These are phyloP conservation scores for Solanum dulcamara DNA, from an alignment of 257 asterid genomes.

Conservation along the genomic window DNA sequence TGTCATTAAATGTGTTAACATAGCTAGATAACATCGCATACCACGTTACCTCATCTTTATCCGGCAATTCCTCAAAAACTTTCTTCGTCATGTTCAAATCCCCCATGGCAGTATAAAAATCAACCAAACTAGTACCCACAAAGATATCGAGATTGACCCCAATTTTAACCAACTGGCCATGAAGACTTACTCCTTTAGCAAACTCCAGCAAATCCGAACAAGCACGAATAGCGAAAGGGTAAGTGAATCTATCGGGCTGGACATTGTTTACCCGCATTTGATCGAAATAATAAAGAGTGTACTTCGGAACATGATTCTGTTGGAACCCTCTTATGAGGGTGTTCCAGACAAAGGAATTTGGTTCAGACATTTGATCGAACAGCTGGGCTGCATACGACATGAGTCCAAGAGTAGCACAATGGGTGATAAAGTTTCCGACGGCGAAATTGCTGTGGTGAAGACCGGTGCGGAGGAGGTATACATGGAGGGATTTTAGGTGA, in stretches of 20 bases:
- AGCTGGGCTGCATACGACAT: conserved; percentile 5
- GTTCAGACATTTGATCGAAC: conserved; percentile 9
- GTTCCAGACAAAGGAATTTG: conserved; percentile 15
- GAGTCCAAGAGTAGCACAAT: background rate
- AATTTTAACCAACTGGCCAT: conserved; percentile 7
- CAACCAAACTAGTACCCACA: conserved; percentile 9
- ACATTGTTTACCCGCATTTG: background rate
- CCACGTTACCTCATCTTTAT: conserved; percentile 8
- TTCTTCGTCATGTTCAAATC: background rate
- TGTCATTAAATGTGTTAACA: background rate
- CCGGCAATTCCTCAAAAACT: conserved; percentile 4
- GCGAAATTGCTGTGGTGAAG: conserved; percentile 7
- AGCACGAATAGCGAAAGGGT: conserved; percentile 8
- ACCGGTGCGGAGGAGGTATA: background rate
- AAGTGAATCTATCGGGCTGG: conserved; percentile 4
- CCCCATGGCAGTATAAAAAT: background rate
- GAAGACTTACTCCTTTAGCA: background rate
- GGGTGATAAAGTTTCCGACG: conserved; percentile 1
- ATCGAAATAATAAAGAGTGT: background rate
- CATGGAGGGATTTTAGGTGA: conserved; percentile 9
- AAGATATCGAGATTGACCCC: conserved; percentile 5
- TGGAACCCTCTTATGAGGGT: conserved; percentile 12
- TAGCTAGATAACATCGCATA: background rate
- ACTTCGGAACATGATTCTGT: background rate
- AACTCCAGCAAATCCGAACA: conserved; percentile 2